Conservation (phyloP, 495 filamentous ascomycete genomes). For the Penicillium turbatum region DNA sequence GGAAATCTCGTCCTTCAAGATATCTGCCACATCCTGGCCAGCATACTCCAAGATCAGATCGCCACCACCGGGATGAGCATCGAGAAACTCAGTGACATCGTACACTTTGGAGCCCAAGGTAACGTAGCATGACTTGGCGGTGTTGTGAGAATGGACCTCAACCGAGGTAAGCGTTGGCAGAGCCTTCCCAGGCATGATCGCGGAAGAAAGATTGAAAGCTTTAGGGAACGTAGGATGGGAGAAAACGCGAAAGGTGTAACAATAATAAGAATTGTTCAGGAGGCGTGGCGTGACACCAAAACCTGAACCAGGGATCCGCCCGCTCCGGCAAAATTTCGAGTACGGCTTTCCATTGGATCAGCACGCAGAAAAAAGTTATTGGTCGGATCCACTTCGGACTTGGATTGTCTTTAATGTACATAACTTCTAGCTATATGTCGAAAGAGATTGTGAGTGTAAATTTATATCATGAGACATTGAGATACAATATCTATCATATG, state of each 20-base stretch:
- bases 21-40: conserved; percentile 78
- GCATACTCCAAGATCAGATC: conserved; percentile 87
- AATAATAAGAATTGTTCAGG: conserved; percentile 5
- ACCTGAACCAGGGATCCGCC: conserved; percentile 5
- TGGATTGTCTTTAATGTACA: neutral
- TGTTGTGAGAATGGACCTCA: conserved; percentile 79
- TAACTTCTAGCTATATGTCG: neutral
- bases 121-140: conserved; percentile 84
- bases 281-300: conserved; percentile 8
- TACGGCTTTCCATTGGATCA: neutral
- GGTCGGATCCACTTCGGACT: neutral
- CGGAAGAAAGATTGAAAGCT: neutral
- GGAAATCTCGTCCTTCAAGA: conserved; percentile 78
- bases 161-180: conserved; percentile 73
- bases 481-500: too few relatives aligned
- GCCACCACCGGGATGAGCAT: conserved; percentile 84
- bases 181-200: conserved; percentile 50
- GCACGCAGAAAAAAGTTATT: neutral
- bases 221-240: neutral
- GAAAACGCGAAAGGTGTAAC: neutral
- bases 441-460: too few relatives aligned
- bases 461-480: too few relatives aligned
- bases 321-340: conserved; percentile 7
- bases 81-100: conserved; percentile 86
- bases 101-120: conserved; percentile 85